Evolutionary conservation across 2,329 filamentous ascomycete genomes (phyloP), one percentile per base, ranked within the genome.

Genomic region (Trichoderma breve): DNA sequence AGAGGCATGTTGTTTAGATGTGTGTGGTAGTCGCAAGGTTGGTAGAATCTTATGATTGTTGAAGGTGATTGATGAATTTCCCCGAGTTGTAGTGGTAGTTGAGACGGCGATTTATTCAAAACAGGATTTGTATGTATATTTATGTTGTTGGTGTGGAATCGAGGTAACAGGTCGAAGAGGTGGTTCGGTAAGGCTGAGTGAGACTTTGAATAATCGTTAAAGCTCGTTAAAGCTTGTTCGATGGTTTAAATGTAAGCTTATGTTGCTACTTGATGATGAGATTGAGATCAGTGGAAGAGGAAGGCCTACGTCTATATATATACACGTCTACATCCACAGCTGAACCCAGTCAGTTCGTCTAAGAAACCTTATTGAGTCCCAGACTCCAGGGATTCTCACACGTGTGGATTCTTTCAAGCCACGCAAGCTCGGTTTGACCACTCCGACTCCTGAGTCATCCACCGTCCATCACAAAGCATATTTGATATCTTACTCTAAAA

Each of bases 1-100:
- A 72, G 30, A 58, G 51, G 67, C 66, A 70, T 72, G 34, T 12
- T 65, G 60, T 6, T 34, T 39, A 18, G 15, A 24, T n/a, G 28
- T 63, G 21, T 66, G 69, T 36, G 21, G 4, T 36, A n/a, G 9
- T 65, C 15, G 30, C 18, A 32, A 24, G 1, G 7, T 51, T 32
- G 57, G 4, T 24, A 4, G 3, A n/a, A 1, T 15, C 1, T 51
- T 32, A 3, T 32, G 9, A 9, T 57, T 9, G 39, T 67, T 4
- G 3, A 39, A 9, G 39, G 34, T 15, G 15, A 8, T 18, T 24
- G 15, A n/a, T 24, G 8, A 39, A 6, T 21, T 7, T 55, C 6
- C 21, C 28, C 30, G 57, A 30, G 6, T 6, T n/a, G 18, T 21
- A 39, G 6, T 9, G 18, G 12, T 2, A 11, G 18, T 21, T 6